Evolutionary conservation across 257 asterid genomes (phyloP).

Genomic region (Buddleja alternifolia): DNA sequence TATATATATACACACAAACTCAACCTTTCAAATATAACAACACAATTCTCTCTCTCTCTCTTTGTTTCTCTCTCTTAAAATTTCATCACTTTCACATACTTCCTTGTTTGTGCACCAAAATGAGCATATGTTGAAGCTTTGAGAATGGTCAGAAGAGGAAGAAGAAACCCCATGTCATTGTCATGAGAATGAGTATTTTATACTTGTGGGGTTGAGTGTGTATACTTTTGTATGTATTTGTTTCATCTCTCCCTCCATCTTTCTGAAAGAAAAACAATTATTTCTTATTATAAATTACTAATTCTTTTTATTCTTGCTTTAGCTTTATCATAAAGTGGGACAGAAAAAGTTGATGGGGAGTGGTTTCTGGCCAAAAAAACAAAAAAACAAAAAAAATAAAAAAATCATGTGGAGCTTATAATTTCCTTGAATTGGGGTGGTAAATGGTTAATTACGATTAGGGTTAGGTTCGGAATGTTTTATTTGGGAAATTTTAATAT

Average conservation of each 20-base stretch:
- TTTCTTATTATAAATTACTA: conserved; percentile 1
- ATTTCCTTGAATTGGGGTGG: conserved; percentile 67
- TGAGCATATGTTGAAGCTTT: conserved; percentile 39
- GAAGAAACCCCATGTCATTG: conserved; percentile 47
- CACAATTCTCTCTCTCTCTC: neutral
- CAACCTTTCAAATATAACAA: conserved; percentile 7
- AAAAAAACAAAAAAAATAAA: too few relatives aligned
- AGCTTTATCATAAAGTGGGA: conserved; percentile 67
- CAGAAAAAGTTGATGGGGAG: conserved; percentile 69
- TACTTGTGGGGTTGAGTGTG: conserved; percentile 45
- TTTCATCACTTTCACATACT: conserved; percentile 23
- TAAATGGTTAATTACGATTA: conserved; percentile 30
- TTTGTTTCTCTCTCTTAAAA: neutral
- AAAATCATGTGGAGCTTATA: conserved; percentile 44
- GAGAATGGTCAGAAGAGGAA: conserved; percentile 42
- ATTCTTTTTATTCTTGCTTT: conserved; percentile 53
- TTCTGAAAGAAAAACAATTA: conserved; percentile 1
- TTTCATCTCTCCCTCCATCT: neutral
- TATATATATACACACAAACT: too few relatives aligned
- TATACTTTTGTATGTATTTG: too few relatives aligned
- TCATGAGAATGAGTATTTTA: conserved; percentile 47
- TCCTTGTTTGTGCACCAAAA: conserved; percentile 36
- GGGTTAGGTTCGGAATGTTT: conserved; percentile 30
- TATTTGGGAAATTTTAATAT: too few relatives aligned
- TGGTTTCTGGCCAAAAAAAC: conserved; percentile 58